phyloP scores from a whole-genome alignment of 2,329 filamentous ascomycete genomes.

The Pseudocercospora cruenta region DNA sequence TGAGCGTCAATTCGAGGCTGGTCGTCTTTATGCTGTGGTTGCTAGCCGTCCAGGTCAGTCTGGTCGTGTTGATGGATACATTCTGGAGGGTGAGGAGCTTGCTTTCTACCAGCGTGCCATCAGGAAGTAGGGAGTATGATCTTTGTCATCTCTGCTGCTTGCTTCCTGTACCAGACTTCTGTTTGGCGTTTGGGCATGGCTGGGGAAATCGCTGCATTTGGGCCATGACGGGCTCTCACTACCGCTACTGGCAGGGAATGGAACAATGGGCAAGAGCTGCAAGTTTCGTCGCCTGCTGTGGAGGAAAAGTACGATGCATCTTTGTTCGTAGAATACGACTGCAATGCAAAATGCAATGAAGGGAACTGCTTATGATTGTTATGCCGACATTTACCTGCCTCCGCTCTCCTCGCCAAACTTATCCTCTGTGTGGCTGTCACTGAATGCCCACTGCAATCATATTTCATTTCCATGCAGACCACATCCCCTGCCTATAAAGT shows the following conservation, averaged over 20 bases:
- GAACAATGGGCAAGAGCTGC: conserved; percentile 24
- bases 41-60: conserved; percentile 94
- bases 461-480: too few relatives aligned
- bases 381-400: background rate
- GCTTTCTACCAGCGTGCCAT: conserved; percentile 99
- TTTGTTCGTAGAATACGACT: conserved; percentile 19
- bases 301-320: conserved; percentile 16
- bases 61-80: conserved; percentile 94
- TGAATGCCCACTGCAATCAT: too few relatives aligned
- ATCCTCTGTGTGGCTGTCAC: too few relatives aligned
- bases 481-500: too few relatives aligned
- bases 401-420: too few relatives aligned
- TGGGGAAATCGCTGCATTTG: conserved; percentile 26
- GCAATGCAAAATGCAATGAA: conserved; percentile 22
- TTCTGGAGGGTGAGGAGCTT: conserved; percentile 98
- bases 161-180: conserved; percentile 19
- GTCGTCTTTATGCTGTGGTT: conserved; percentile 93
- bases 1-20: conserved; percentile 99
- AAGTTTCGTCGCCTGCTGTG: conserved; percentile 15
- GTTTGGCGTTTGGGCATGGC: conserved; percentile 32
- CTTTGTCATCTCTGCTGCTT: conserved; percentile 1
- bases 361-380: conserved; percentile 11
- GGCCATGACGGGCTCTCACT: too few relatives aligned
- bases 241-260: conserved; percentile 3
- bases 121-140: conserved; percentile 77